phyloP scores from a whole-genome alignment of 805 yeast species.

The Nematodospora valgi region DNA sequence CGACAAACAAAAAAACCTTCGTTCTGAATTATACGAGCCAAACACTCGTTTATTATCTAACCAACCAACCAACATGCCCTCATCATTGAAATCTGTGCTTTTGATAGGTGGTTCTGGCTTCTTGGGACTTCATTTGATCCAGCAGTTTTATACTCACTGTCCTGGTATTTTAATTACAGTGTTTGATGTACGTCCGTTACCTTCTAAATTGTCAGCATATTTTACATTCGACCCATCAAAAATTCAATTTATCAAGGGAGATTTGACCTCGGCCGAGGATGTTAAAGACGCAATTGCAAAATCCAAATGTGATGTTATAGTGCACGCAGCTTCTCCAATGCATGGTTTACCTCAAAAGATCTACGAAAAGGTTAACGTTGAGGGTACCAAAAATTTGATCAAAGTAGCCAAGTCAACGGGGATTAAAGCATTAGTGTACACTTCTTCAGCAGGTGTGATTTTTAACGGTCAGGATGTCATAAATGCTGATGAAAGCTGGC shows the following conservation, averaged over 20 bases:
- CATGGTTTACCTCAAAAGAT: conserved; percentile 82
- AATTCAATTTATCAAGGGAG: conserved; percentile 72
- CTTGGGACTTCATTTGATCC: conserved; percentile 85
- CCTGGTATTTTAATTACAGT: conserved; percentile 78
- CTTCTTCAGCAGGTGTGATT: conserved; percentile 96
- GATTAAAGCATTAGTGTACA: conserved; percentile 76
- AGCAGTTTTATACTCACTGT: conserved; percentile 66
- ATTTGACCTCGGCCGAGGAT: conserved; percentile 71
- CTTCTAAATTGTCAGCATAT: conserved; percentile 63
- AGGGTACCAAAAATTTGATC: conserved; percentile 78
- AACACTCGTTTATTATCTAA: not conserved
- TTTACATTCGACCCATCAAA: conserved; percentile 67
- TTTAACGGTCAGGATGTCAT: conserved; percentile 91
- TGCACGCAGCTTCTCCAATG: conserved; percentile 95
- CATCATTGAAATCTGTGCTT: conserved; percentile 53
- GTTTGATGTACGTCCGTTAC: conserved; percentile 87
- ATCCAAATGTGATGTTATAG: conserved; percentile 69
- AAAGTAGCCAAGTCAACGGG: conserved; percentile 52
- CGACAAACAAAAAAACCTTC: too few species aligned
- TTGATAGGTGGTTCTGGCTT: conserved; percentile 97
- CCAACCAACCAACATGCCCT: not conserved
- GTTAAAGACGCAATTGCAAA: conserved; percentile 57
- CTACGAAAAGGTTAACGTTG: conserved; percentile 85
- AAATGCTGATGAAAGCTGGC: conserved; percentile 93
- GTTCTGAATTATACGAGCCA: conserved; percentile 5